Evolutionary conservation across 1,284 basidiomycete species (phyloP).

Genomic region (Ceratobasidium sp.): DNA sequence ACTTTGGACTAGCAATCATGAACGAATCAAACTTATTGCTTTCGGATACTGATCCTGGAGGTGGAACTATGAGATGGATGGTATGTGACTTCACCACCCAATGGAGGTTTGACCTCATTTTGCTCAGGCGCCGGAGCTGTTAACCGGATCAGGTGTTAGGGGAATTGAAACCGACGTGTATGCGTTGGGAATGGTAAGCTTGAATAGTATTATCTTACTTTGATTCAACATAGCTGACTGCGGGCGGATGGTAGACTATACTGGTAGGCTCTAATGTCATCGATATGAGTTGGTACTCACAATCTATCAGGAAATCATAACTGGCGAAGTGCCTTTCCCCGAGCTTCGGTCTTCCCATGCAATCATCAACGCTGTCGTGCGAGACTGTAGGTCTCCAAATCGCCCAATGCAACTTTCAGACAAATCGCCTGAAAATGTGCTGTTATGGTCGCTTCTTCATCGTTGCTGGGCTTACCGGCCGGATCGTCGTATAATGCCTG

Average conservation of each 20-base stretch:
- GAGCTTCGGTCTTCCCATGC: not conserved
- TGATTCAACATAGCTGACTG: not conserved
- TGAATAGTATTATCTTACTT: not conserved
- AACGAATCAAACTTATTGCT: not conserved
- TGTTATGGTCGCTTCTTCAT: constrained; percentile 2
- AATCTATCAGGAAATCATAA: not conserved
- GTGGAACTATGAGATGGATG: constrained; percentile 31
- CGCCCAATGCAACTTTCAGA: not conserved
- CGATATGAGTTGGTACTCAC: not conserved
- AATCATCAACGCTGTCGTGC: not conserved
- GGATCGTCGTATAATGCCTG: not conserved
- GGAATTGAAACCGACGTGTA: constrained; percentile 16
- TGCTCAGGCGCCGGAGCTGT: constrained; percentile 14
- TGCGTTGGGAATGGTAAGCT: constrained; percentile 28
- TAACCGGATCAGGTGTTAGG: not conserved
- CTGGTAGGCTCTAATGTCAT: not conserved
- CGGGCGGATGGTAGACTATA: not conserved
- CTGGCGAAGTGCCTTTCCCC: not conserved
- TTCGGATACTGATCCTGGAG: constrained; percentile 13
- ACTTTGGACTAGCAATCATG: constrained; percentile 21
- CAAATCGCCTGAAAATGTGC: not conserved
- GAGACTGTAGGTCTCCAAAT: not conserved
- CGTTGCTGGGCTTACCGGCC: not conserved
- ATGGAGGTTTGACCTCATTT: too few species aligned
- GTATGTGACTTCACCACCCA: not conserved